A percentile compares a stretch with the other conserved stretches of the same genome.
Evolutionary conservation across 805 yeast species (phyloP).

Genomic region (Candida coquimbonensis): DNA sequence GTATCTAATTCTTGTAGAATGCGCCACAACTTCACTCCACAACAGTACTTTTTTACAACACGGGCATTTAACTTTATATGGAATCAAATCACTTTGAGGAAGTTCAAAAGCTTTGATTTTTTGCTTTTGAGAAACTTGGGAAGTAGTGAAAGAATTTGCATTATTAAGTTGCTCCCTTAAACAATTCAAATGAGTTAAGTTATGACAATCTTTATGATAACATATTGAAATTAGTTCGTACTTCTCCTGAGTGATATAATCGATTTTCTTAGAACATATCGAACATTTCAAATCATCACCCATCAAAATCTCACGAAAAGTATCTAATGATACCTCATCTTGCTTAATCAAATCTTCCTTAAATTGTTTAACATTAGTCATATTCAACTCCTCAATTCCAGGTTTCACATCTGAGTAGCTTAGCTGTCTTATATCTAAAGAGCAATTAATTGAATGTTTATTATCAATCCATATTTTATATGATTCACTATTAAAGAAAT

Average conservation of each 20-base stretch:
- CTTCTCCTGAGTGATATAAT: constrained; percentile 27
- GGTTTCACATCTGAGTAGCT: background rate
- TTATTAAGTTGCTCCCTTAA: constrained; percentile 21
- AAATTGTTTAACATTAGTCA: constrained; percentile 22
- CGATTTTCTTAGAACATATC: constrained; percentile 26
- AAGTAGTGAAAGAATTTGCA: background rate
- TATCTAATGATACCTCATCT: constrained; percentile 11
- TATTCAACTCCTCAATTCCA: constrained; percentile 14
- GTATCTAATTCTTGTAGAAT: constrained; percentile 17
- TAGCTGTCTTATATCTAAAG: constrained; percentile 4
- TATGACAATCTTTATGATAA: constrained; percentile 24
- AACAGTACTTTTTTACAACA: constrained; percentile 19
- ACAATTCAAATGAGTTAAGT: constrained; percentile 34
- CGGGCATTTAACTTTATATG: constrained; percentile 25
- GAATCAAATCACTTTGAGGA: constrained; percentile 20
- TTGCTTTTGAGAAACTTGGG: background rate
- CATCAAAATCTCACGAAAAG: constrained; percentile 16
- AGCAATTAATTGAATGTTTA: constrained; percentile 11
- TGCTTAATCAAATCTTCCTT: constrained; percentile 13
- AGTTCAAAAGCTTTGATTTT: constrained; percentile 1
- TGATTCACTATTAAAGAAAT: constrained; percentile 32
- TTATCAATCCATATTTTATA: constrained; percentile 18
- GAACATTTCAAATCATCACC: constrained; percentile 25
- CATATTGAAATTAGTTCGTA: constrained; percentile 33
- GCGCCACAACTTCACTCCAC: constrained; percentile 25